Evolutionary conservation across 2,329 filamentous ascomycete genomes (phyloP).

Genomic region (Didymella glomerata): DNA sequence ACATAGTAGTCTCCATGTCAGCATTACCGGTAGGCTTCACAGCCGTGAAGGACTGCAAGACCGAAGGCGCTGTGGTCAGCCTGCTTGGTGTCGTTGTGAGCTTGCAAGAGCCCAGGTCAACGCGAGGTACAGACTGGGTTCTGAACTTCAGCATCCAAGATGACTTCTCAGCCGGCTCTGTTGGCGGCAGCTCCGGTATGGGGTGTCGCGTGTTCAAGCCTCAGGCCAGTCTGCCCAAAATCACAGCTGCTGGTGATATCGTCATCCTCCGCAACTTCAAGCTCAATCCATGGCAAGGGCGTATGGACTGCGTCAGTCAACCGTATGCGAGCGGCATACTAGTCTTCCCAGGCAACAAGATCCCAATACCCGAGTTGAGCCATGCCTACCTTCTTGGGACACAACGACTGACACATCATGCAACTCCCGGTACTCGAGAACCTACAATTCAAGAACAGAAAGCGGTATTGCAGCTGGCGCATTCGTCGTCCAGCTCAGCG

Average conservation of each 20-base stretch:
- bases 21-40: slow-evolving; percentile 51
- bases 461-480: slow-evolving; percentile 37
- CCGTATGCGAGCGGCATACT: slow-evolving; percentile 13
- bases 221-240: slow-evolving; percentile 52
- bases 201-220: slow-evolving; percentile 39
- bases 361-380: slow-evolving; percentile 32
- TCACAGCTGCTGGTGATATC: slow-evolving; percentile 66
- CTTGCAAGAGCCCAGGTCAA: slow-evolving; percentile 61
- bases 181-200: slow-evolving; percentile 30
- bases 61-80: slow-evolving; percentile 54
- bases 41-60: slow-evolving; percentile 54
- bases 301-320: slow-evolving; percentile 26
- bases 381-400: slow-evolving; percentile 31
- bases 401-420: slow-evolving; percentile 22
- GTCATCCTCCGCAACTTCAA: slow-evolving; percentile 63
- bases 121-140: slow-evolving; percentile 61
- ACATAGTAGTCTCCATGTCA: slow-evolving; percentile 9
- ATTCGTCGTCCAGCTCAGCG: slow-evolving; percentile 27
- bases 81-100: slow-evolving; percentile 78
- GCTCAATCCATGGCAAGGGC: slow-evolving; percentile 27
- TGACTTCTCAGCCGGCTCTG: slow-evolving; percentile 32
- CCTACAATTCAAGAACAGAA: slow-evolving; percentile 34
- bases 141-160: slow-evolving; percentile 54
- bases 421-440: slow-evolving; percentile 11
- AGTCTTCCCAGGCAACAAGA: slow-evolving; percentile 30